phyloP scores from a whole-genome alignment of 1,284 basidiomycete species.

The Ustilago shanxiensis region DNA sequence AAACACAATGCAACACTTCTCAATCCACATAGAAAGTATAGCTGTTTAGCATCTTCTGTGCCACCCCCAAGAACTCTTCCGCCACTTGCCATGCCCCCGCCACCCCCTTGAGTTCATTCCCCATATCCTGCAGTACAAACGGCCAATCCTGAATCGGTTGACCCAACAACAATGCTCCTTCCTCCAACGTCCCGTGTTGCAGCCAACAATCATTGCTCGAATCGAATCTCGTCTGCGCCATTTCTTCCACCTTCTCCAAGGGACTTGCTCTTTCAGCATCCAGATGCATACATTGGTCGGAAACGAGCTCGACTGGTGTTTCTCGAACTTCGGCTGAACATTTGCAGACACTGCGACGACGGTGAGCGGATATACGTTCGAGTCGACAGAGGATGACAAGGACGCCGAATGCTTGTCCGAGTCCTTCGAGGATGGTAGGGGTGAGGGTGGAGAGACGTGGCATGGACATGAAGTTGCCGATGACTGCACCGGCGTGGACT shows the following conservation, averaged over 20 bases:
- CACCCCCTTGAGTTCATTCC: conserved; percentile 33
- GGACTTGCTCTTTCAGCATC: conserved; percentile 37
- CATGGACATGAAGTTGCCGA: conserved; percentile 49
- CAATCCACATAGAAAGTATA: conserved; percentile 45
- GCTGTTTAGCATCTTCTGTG: conserved; percentile 35
- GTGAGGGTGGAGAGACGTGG: conserved; percentile 42
- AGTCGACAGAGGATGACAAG: conserved; percentile 46
- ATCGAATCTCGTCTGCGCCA: conserved; percentile 13
- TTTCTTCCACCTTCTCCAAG: neutral
- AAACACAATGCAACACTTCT: neutral
- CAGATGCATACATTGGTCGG: conserved; percentile 44
- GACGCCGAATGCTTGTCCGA: conserved; percentile 41
- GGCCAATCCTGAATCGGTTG: conserved; percentile 49
- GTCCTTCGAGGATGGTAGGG: conserved; percentile 42
- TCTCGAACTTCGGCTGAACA: conserved; percentile 34
- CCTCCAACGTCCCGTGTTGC: conserved; percentile 43
- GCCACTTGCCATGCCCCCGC: conserved; percentile 40
- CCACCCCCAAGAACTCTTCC: conserved; percentile 39
- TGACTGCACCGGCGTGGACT: conserved; percentile 43
- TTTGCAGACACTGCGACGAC: conserved; percentile 17
- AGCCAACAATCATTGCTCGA: conserved; percentile 37
- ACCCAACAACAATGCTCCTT: conserved; percentile 39
- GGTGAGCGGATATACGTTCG: conserved; percentile 9
- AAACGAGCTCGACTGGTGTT: conserved; percentile 27
- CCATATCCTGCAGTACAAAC: conserved; percentile 52